These are phyloP conservation scores for Chlorella sp. DNA, from an alignment of 139 green algal species.

Conservation along the genomic window DNA sequence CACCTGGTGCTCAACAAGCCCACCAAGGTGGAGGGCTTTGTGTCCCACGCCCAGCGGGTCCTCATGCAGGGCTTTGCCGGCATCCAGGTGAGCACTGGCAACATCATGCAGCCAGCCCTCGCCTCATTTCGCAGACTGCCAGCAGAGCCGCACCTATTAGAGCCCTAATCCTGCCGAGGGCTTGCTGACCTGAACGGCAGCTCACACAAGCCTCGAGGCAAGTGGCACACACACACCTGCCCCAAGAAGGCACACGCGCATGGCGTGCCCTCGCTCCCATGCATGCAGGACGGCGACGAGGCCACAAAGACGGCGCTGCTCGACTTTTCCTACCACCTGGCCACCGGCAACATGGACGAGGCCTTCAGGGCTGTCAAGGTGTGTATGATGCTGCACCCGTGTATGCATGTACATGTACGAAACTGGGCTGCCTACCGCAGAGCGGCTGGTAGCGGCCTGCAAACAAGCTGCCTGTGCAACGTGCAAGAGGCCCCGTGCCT, in stretches of 20 bases:
- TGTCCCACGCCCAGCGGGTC: constrained; percentile 11
- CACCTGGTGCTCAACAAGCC: constrained; percentile 39
- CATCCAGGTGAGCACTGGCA: too few species aligned
- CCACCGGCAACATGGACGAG: constrained; percentile 61
- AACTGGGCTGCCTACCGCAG: too few species aligned
- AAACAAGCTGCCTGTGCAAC: too few species aligned
- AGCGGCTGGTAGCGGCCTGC: too few species aligned
- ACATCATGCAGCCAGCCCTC: too few species aligned
- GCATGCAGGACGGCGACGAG: constrained; percentile 30
- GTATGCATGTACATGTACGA: too few species aligned
- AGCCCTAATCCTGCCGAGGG: too few species aligned
- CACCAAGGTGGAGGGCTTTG: constrained; percentile 21
- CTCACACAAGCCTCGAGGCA: background rate
- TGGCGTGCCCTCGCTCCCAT: background rate
- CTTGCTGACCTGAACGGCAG: too few species aligned
- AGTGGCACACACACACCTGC: background rate
- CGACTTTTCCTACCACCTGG: constrained; percentile 62
- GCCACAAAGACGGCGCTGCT: constrained; percentile 47
- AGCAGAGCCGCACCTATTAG: too few species aligned
- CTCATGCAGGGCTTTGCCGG: constrained; percentile 35
- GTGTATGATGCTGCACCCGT: too few species aligned
- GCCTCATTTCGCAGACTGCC: too few species aligned
- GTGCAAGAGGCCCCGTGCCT: too few species aligned
- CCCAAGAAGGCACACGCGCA: background rate
- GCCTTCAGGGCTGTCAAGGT: constrained; percentile 56